phyloP scores from a whole-genome alignment of 768 basidiomycete species.

The Leucosporidium creatinivorum region DNA sequence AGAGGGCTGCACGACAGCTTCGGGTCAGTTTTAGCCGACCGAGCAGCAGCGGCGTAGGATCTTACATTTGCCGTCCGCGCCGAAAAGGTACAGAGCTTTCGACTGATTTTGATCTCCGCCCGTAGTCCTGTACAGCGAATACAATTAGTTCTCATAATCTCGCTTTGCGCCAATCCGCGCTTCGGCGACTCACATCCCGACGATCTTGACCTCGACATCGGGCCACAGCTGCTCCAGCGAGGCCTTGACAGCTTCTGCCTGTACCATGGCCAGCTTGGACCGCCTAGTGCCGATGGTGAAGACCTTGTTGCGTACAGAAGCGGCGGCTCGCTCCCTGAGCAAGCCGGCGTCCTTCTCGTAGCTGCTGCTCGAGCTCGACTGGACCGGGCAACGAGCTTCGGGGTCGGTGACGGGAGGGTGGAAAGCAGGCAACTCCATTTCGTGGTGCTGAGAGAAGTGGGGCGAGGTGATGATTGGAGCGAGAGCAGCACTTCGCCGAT shows the following conservation, averaged over 20 bases:
- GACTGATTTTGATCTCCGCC: constrained; percentile 83
- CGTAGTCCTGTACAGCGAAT: constrained; percentile 45
- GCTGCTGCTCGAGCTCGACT: neutral
- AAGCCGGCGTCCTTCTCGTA: neutral
- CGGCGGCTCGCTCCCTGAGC: neutral
- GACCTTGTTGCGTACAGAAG: neutral
- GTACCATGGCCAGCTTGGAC: constrained; percentile 80
- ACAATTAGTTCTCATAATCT: neutral
- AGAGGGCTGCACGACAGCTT: constrained; percentile 48
- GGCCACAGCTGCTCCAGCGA: constrained; percentile 57
- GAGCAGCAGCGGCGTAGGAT: neutral
- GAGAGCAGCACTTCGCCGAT: too few species aligned
- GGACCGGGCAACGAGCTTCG: neutral
- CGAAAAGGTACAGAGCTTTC: constrained; percentile 75
- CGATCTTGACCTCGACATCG: constrained; percentile 22
- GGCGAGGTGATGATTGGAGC: too few species aligned
- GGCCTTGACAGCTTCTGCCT: constrained; percentile 74
- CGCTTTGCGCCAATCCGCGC: neutral
- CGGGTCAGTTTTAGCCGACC: neutral
- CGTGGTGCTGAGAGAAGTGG: neutral
- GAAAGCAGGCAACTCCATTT: neutral
- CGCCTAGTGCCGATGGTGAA: constrained; percentile 73
- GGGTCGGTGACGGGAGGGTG: neutral
- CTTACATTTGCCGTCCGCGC: constrained; percentile 53
- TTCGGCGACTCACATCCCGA: constrained; percentile 17